Base-by-base conservation (phyloP, 345 rosid species). In the Ailanthus altissimus region DNA sequence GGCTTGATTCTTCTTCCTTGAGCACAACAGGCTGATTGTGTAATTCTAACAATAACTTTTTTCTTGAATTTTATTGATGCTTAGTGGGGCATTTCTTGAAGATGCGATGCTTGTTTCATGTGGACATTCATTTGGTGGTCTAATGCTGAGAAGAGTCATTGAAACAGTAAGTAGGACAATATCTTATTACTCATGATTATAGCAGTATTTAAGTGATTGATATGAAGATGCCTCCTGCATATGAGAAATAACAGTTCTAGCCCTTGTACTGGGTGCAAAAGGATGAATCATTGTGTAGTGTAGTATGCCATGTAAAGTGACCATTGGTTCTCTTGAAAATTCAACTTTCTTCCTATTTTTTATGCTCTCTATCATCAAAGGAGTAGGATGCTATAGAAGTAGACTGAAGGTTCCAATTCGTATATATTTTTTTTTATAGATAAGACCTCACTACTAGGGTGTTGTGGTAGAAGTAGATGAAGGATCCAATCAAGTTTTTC, bases 71-170 rank as follows among this genome's bases (percentile, higher is more conserved):
- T 32, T 76, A 49, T 60, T 79, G 72, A 81, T 86, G 72, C 72
- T 38, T 77, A 96, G 99, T 71, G 99, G 99, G 75, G 90, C 92
- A 78, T 96, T 90, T 86, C 99, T 96, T 73, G 99, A 93, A 85
- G 99, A 96, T 88, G 99, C 99, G 13, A 38, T 85, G 88, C 88
- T 90, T 69, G 92, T 93, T 74, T 90, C 99, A 47, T 96, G 99
- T 66, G 99, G 99, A 72, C 99, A 96, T 87, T 96, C 99, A 43
- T 96, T 96, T 84, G 99, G 98, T 73, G 98, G 99, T 59, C 91
- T 90, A 78, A 91, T 92, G 98, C 94, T 96, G 75, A 89, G 89
- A 80, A 91, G 89, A 83, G 99, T 96, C 70, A 80, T 92, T 66
- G 97, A 96, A 70, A 90, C 80, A 86, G 99, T 96, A 82, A 86